These are phyloP conservation scores for Omphalea diandra DNA, from an alignment of 441 rosid genomes.

Conservation along the genomic window DNA sequence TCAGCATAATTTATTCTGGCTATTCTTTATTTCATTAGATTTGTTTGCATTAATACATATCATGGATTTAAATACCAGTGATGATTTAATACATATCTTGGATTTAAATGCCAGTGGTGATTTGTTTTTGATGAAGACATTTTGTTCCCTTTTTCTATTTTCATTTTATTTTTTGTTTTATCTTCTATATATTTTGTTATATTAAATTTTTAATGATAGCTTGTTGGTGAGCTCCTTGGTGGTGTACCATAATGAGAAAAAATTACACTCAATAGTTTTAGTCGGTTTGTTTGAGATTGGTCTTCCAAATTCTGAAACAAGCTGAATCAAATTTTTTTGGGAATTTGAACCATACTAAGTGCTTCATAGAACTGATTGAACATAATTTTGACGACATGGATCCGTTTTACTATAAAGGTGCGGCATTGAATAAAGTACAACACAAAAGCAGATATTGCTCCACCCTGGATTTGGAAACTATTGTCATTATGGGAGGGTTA, in stretches of 20 bases:
- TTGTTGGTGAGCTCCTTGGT: not conserved
- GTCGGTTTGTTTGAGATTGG: too few relatives aligned
- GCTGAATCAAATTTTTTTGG: too few relatives aligned
- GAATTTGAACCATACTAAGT: too few relatives aligned
- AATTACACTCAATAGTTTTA: too few relatives aligned
- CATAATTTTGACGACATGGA: too few relatives aligned
- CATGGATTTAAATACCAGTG: too few relatives aligned
- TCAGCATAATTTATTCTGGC: not conserved
- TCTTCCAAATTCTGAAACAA: too few relatives aligned
- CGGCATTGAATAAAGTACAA: too few relatives aligned
- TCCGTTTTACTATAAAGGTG: not conserved
- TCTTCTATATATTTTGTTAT: not conserved
- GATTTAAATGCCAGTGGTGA: too few relatives aligned
- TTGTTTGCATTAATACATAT: not conserved
- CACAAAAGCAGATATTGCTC: not conserved
- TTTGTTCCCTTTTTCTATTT: not conserved
- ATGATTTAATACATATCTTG: too few relatives aligned
- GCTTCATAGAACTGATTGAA: too few relatives aligned
- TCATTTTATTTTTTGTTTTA: not conserved
- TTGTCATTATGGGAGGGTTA: not conserved
- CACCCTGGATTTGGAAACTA: not conserved
- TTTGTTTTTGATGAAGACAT: not conserved
- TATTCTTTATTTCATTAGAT: constrained; percentile 4
- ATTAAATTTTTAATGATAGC: not conserved
- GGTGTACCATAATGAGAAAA: not conserved